These are phyloP conservation scores for Leptodontidium sp. DNA, from an alignment of 2,329 filamentous ascomycete genomes.

Conservation along the genomic window DNA sequence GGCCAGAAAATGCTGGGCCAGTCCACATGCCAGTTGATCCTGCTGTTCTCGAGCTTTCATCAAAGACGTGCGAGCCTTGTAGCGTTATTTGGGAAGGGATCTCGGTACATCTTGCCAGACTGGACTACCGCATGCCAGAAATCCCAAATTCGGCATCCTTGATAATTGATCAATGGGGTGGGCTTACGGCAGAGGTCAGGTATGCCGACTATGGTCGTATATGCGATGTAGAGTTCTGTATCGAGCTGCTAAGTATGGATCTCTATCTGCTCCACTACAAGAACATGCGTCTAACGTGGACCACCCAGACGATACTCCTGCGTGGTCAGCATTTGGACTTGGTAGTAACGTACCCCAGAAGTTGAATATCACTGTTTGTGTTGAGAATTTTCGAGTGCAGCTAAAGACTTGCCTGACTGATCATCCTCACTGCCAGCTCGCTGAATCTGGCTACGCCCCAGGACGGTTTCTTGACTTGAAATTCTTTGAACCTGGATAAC, in stretches of 20 bases:
- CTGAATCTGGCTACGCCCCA: neutral
- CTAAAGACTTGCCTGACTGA: neutral
- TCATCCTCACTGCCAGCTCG: neutral
- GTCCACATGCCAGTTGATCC: neutral
- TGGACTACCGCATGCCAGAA: neutral
- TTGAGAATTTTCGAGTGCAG: neutral
- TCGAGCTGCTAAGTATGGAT: neutral
- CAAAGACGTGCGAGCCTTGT: neutral
- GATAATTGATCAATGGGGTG: no score
- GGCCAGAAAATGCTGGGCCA: neutral
- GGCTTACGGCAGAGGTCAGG: no score
- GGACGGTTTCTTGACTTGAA: neutral
- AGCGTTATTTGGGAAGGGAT: neutral
- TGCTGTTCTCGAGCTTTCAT: neutral
- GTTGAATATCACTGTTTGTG: neutral
- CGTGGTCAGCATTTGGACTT: neutral
- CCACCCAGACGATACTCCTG: neutral
- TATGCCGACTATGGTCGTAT: no score
- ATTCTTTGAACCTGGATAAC: neutral
- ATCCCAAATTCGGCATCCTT: no score
- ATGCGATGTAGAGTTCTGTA: neutral
- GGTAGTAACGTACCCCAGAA: neutral
- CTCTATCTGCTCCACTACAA: no score
- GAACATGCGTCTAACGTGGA: no score
- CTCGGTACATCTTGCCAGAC: neutral